Evolutionary conservation across 2,329 filamentous ascomycete genomes (phyloP).

Genomic region (Aspergillus phoenicis): DNA sequence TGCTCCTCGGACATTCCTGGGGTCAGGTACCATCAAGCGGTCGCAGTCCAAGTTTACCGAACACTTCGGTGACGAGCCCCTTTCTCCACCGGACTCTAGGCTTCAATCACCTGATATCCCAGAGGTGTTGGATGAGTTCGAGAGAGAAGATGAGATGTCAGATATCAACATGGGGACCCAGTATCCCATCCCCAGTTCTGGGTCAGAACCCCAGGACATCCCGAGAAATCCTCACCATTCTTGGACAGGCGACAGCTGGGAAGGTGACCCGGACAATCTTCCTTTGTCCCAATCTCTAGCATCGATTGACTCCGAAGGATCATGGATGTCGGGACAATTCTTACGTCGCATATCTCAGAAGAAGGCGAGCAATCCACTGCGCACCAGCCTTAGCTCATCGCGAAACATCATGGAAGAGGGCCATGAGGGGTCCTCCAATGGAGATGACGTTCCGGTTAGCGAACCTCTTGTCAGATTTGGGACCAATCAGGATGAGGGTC

Average conservation of each 20-base stretch:
- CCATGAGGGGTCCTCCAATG: constrained; percentile 43
- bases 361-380: constrained; percentile 38
- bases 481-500: constrained; percentile 49
- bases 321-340: constrained; percentile 84
- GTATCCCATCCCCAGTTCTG: constrained; percentile 29
- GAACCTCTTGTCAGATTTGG: constrained; percentile 69
- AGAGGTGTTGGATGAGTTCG: constrained; percentile 27
- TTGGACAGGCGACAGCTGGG: constrained; percentile 47
- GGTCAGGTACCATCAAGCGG: constrained; percentile 67
- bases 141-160: constrained; percentile 15
- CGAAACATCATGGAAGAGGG: constrained; percentile 55
- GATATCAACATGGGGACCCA: constrained; percentile 20
- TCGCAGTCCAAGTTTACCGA: constrained; percentile 91
- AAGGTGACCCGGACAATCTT: constrained; percentile 52
- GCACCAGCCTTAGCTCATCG: constrained; percentile 41
- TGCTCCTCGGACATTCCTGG: constrained; percentile 47
- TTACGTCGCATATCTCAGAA: constrained; percentile 54
- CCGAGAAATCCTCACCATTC: constrained; percentile 38
- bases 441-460: constrained; percentile 71
- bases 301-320: constrained; percentile 92
- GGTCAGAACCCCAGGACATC: constrained; percentile 33
- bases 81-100: constrained; percentile 83
- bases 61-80: constrained; percentile 81
- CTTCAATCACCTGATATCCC: constrained; percentile 74
- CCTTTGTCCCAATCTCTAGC: constrained; percentile 79